Evolutionary conservation across 352 stramenopile genomes (phyloP).

Genomic region (Chrysophaeum taylorii): DNA sequence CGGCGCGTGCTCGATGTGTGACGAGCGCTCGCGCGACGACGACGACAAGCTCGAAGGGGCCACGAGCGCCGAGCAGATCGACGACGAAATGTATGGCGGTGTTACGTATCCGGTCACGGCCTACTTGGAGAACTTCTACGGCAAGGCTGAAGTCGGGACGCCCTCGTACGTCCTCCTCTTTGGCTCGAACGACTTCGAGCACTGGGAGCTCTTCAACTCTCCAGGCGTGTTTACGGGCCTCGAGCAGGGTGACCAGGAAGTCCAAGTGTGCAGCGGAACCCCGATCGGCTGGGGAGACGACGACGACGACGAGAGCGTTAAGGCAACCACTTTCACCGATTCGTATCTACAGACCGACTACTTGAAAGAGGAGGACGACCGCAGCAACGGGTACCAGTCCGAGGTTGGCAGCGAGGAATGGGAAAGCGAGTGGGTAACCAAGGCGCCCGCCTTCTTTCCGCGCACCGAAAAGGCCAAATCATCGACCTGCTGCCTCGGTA

Average conservation of each 20-base stretch:
- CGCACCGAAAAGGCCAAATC: too few relatives aligned
- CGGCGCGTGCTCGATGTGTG: too few relatives aligned
- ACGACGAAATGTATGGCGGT: too few relatives aligned
- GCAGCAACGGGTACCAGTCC: not conserved
- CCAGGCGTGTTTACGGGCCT: not conserved
- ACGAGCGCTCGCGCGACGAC: too few relatives aligned
- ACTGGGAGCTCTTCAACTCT: not conserved
- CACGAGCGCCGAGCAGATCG: too few relatives aligned
- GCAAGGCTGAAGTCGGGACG: not conserved
- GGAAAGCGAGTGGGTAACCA: too few relatives aligned
- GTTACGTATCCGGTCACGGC: not conserved
- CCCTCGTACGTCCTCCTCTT: slow-evolving; percentile 8
- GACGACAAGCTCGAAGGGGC: too few relatives aligned
- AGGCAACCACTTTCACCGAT: not conserved
- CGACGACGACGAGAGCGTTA: not conserved
- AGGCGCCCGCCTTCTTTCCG: too few relatives aligned
- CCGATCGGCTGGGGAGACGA: not conserved
- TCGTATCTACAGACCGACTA: too few relatives aligned
- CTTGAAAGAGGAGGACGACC: not conserved
- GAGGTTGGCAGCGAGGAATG: not conserved
- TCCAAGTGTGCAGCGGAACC: not conserved
- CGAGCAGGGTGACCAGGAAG: not conserved
- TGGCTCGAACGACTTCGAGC: not conserved
- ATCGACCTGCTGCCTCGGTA: slow-evolving; percentile 7
- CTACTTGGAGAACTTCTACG: not conserved